phyloP scores from a whole-genome alignment of 2,329 filamentous ascomycete species.

The Botrytis pseudocinerea region DNA sequence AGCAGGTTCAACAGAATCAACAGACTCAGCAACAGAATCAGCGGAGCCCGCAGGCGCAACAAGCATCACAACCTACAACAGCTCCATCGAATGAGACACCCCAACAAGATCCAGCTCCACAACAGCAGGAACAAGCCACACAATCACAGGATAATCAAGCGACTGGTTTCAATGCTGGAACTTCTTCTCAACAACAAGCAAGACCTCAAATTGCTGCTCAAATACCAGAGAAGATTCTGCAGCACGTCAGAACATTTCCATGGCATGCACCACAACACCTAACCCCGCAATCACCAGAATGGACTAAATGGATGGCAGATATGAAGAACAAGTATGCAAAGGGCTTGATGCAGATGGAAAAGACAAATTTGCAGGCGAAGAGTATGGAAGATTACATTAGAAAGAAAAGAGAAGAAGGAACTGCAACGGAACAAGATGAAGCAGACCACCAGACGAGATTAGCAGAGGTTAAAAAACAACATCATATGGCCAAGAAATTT shows the following conservation, averaged over 20 bases:
- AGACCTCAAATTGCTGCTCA: conserved; percentile 18
- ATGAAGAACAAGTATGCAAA: conserved; percentile 50
- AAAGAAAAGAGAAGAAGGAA: conserved; percentile 47
- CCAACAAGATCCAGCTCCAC: conserved; percentile 10
- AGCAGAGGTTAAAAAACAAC: conserved; percentile 48
- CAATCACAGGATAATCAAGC: conserved; percentile 24
- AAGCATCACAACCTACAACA: conserved; percentile 22
- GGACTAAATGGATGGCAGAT: conserved; percentile 51
- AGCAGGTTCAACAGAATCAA: conserved; percentile 22
- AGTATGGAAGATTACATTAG: conserved; percentile 48
- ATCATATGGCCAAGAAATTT: conserved; percentile 51
- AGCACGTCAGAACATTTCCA: conserved; percentile 51
- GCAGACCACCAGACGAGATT: conserved; percentile 48
- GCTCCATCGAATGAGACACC: conserved; percentile 1
- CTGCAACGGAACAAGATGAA: conserved; percentile 50
- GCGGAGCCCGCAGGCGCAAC: conserved; percentile 22
- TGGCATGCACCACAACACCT: conserved; percentile 49
- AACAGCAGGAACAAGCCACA: conserved; percentile 26
- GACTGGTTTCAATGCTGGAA: conserved; percentile 26
- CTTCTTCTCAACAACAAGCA: conserved; percentile 26
- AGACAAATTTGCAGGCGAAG: conserved; percentile 45
- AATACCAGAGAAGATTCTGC: conserved; percentile 42
- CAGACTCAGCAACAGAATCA: conserved; percentile 21
- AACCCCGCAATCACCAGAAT: conserved; percentile 46
- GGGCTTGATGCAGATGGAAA: conserved; percentile 54